phyloP scores from a whole-genome alignment of 2,329 filamentous ascomycete genomes.

The Fusarium sp. region DNA sequence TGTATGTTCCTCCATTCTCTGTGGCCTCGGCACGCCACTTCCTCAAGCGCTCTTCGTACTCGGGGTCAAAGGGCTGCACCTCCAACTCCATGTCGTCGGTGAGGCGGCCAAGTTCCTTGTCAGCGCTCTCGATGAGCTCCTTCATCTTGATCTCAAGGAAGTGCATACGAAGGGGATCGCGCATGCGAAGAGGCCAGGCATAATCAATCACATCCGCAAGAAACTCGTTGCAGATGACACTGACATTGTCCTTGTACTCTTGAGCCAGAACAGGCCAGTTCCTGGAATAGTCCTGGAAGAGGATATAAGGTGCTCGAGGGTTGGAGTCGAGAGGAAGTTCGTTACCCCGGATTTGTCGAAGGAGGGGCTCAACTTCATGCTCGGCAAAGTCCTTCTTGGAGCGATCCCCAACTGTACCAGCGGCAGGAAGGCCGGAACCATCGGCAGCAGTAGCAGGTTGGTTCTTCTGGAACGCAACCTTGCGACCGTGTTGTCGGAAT shows the following conservation, averaged over 20 bases:
- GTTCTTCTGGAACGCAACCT: constrained; percentile 53
- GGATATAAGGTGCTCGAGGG: constrained; percentile 61
- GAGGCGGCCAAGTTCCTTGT: constrained; percentile 55
- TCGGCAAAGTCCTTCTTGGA: constrained; percentile 58
- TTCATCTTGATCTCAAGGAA: constrained; percentile 60
- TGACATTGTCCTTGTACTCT: constrained; percentile 63
- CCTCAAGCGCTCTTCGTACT: constrained; percentile 60
- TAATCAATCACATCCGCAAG: constrained; percentile 60
- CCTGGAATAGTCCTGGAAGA: constrained; percentile 62
- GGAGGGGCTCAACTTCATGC: constrained; percentile 58
- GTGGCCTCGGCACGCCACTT: constrained; percentile 56
- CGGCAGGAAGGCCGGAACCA: constrained; percentile 39
- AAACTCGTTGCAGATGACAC: constrained; percentile 63
- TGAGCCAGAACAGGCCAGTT: constrained; percentile 61
- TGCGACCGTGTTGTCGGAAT: constrained; percentile 60
- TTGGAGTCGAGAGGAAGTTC: constrained; percentile 62
- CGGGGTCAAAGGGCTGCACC: constrained; percentile 61
- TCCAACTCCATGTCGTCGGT: constrained; percentile 61
- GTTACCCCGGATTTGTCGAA: constrained; percentile 60
- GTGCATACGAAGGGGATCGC: constrained; percentile 57
- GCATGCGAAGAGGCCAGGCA: constrained; percentile 60
- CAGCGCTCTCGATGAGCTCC: constrained; percentile 56
- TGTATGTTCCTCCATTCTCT: constrained; percentile 56
- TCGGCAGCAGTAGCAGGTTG: constrained; percentile 34
- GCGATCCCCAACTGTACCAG: constrained; percentile 47